Evolutionary conservation across 495 filamentous ascomycete species (phyloP), one percentile per base, ranked within the genome.

Genomic region (Penicillium lividum): DNA sequence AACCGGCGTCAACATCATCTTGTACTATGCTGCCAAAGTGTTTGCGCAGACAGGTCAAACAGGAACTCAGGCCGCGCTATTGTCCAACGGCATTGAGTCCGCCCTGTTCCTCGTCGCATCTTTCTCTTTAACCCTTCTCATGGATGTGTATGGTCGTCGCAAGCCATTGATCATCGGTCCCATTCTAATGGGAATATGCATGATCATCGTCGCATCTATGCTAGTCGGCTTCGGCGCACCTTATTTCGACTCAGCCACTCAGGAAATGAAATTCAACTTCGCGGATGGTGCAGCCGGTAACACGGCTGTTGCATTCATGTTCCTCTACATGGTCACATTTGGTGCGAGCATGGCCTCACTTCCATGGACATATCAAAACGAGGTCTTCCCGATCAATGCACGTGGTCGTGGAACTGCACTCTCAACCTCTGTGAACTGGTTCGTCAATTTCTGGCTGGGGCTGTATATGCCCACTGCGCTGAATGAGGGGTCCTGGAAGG

Each of bases 271-370:
- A 28, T 48, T 48, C 13, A 13, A 28, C 7, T 48, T 48, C 13
- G 46, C 11, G 5, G 46, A 48, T 30, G 28, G 13, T 3, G 13
- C 10, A 6, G 46, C 46, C 8, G 25, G 46, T 13, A 48, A 30
- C 28, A 29, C 46, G 0, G 46, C 46, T 28, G 46, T 48, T 10
- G 25, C 46, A 7, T 48, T 48, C 25, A 48, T 48, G 46, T 48
- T 48, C 27, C 46, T 48, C 5, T 48, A 48, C 46, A 48, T 48
- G 46, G 46, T 48, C 4, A 48, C 46, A n/a, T 48, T 48, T 30
- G 46, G 46, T 30, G 46, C 46, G 15, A 48, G 46, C n/a, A 48
- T 48, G 46, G 46, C 46, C 10, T 48, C 46, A 4, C 46, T 48
- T n/a, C 46, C 46, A 10, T 48, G 46, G 46, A 48, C 46, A 5